phyloP scores from a whole-genome alignment of 345 rosid genomes.

The Salix koriyanagi region DNA sequence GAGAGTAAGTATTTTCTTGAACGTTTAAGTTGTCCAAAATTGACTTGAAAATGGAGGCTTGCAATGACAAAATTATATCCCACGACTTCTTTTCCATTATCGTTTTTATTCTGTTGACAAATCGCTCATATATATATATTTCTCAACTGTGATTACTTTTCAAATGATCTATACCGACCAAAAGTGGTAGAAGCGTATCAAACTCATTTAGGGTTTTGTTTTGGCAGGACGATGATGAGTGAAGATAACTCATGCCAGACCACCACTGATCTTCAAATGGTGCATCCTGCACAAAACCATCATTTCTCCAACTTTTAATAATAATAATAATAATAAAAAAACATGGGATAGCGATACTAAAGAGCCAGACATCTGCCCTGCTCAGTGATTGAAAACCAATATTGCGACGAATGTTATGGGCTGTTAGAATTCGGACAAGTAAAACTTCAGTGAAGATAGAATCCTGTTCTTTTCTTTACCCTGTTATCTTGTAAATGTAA shows the following conservation, averaged over 20 bases:
- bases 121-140: not conserved
- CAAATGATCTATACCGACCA: too few relatives aligned
- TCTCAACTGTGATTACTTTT: not conserved
- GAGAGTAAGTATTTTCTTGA: slow-evolving; percentile 59
- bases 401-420: not conserved
- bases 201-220: too few relatives aligned
- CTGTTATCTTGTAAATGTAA: slow-evolving; percentile 34
- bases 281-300: slow-evolving; percentile 67
- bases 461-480: not conserved
- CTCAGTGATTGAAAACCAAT: not conserved
- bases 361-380: not conserved
- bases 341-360: not conserved
- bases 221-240: slow-evolving; percentile 46
- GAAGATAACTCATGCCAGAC: slow-evolving; percentile 86
- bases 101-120: not conserved
- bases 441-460: slow-evolving; percentile 36
- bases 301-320: slow-evolving; percentile 67
- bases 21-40: not conserved
- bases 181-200: too few relatives aligned
- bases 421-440: not conserved
- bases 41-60: not conserved
- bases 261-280: slow-evolving; percentile 68
- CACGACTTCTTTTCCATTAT: not conserved
- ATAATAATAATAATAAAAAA: too few relatives aligned
- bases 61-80: not conserved